phyloP scores from a whole-genome alignment of 2,329 filamentous ascomycete genomes.

The Aotearoamyces nothofagi region DNA sequence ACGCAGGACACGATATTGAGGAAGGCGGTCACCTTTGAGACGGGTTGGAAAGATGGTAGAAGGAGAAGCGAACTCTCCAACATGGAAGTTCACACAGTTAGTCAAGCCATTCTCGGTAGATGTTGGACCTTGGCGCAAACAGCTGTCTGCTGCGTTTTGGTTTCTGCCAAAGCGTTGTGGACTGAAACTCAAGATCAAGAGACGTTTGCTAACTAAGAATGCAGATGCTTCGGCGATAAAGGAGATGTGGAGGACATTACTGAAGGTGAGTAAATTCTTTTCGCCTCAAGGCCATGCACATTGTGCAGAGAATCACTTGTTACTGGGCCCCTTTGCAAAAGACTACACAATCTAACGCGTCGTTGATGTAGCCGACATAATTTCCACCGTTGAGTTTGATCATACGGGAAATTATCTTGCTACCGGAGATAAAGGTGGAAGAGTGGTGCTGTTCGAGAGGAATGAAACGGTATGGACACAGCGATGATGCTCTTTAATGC shows the following conservation, averaged over 20 bases:
- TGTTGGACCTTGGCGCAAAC: conserved; percentile 1
- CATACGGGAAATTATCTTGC: conserved; percentile 82
- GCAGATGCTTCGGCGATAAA: conserved; percentile 97
- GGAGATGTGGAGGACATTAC: conserved; percentile 68
- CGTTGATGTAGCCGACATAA: conserved; percentile 58
- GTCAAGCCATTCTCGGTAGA: conserved; percentile 9
- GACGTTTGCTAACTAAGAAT: too few relatives aligned
- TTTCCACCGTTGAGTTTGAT: conserved; percentile 82
- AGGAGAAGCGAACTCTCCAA: conserved; percentile 83
- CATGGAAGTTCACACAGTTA: conserved; percentile 97
- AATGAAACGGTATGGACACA: conserved; percentile 68
- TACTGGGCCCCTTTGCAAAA: too few relatives aligned
- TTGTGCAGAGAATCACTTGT: too few relatives aligned
- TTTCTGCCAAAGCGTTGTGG: not conserved
- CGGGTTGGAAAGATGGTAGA: conserved; percentile 69
- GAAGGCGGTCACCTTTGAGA: conserved; percentile 14
- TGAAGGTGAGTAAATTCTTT: conserved; percentile 16
- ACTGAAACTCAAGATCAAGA: too few relatives aligned
- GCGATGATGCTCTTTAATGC: conserved; percentile 2
- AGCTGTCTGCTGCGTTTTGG: conserved; percentile 2
- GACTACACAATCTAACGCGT: not conserved
- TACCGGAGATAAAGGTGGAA: conserved; percentile 78
- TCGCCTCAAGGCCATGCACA: too few relatives aligned
- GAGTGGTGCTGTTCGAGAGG: conserved; percentile 75
- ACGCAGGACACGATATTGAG: too few relatives aligned